Evolutionary conservation across 148 eudicot genomes (phyloP), one percentile per base, ranked within the genome.

Genomic region (Spergularia marina): DNA sequence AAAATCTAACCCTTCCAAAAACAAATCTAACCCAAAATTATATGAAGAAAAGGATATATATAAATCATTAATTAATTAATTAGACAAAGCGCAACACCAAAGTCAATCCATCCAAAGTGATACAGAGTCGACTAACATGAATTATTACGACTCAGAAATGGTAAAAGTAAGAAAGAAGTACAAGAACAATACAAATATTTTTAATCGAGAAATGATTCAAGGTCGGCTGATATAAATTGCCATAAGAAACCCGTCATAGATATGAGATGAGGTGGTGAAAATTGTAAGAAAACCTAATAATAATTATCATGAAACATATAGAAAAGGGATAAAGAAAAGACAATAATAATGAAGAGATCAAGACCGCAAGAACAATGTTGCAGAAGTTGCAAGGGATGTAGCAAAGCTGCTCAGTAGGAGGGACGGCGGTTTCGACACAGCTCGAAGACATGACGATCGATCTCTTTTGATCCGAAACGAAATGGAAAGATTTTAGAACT

Each of bases 351-450:
- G 56, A 68, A 57, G 77, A 65, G 53, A 62, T 25, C 0, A 47
- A 66, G 75, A 91, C 93, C 91, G 97, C 97, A 71, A 91, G 97
- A 85, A 89, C 84, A 74, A 81, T 81, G 53, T 81, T 81, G 91
- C 98, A 93, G 76, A 90, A 93, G 80, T 86, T 93, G 89, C 98
- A 93, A 87, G 96, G 98, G 77, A 93, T 89, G 83, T 93, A 93
- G 84, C 96, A 90, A 68, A 93, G 89, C 76, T 90, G 90, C 80
- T 93, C 98, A 51, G 88, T n/a, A 41, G 80, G 52, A 16, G 83
- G 71, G 72, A 52, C 68, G 64, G 64, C 65, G 40, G 79, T 77
- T 73, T 89, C 88, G 40, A 78, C 71, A 73, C 87, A 79, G 84
- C 84, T 85, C 73, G 93, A 82, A 66, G 69, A 77, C 79, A 76